phyloP scores from a whole-genome alignment of 257 asterid genomes.

The Penstemon eatonii region DNA sequence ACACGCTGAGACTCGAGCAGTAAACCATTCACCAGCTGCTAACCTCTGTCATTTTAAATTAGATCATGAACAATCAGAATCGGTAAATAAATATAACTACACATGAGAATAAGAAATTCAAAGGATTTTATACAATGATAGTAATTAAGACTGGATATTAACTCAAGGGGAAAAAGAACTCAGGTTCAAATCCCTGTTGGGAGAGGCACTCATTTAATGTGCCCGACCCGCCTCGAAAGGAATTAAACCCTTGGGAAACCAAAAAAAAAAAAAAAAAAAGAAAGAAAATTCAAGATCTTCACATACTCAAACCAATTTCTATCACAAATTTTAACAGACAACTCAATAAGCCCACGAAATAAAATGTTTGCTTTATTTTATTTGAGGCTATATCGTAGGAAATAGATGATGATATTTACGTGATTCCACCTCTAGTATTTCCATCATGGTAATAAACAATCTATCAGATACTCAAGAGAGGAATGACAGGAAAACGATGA shows the following conservation, averaged over 20 bases:
- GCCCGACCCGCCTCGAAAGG: too few relatives aligned
- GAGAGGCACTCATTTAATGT: too few relatives aligned
- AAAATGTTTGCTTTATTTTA: slow-evolving; percentile 1
- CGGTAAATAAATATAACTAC: slow-evolving; percentile 17
- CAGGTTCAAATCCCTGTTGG: too few relatives aligned
- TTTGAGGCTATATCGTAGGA: slow-evolving; percentile 8
- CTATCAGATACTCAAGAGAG: neutral
- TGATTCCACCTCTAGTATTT: slow-evolving; percentile 18
- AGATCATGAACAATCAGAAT: slow-evolving; percentile 3
- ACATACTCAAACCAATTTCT: slow-evolving; percentile 18
- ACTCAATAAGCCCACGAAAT: neutral
- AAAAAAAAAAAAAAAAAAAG: too few relatives aligned
- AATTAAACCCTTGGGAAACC: too few relatives aligned
- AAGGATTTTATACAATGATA: too few relatives aligned
- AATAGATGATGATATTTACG: slow-evolving; percentile 6
- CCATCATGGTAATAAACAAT: neutral
- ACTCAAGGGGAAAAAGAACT: too few relatives aligned
- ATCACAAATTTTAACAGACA: slow-evolving; percentile 7
- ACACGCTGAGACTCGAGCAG: slow-evolving; percentile 95
- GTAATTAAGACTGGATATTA: too few relatives aligned
- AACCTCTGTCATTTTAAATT: slow-evolving; percentile 59
- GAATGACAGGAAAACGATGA: slow-evolving; percentile 6
- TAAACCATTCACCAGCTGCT: slow-evolving; percentile 98
- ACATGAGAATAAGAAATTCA: slow-evolving; percentile 12
- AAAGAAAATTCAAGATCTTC: too few relatives aligned